Evolutionary conservation across 2,329 filamentous ascomycete genomes (phyloP), one percentile per base, ranked within the genome.

Genomic region (Monilinia fructicola): DNA sequence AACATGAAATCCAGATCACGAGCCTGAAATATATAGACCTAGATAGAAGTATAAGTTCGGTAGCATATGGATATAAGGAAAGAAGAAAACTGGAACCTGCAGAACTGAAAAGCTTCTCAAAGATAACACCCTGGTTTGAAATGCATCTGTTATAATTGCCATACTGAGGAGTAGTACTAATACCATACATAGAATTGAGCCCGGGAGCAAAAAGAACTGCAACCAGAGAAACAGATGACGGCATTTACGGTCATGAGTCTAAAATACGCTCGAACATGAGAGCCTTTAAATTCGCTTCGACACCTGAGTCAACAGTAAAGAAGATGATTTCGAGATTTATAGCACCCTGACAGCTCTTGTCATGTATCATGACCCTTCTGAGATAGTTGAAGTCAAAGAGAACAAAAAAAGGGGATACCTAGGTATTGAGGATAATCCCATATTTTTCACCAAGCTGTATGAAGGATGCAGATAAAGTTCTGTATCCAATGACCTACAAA

Each of bases 11-110:
- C 7, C 23, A 40, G n/a, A 53, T 26, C 10, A 63, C 54, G 60
- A 63, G 53, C 48, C 21, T 63, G 0, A 63, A 63, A 53, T 63
- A 48, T 28, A 28, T 54, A 26, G 26, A 63, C 42, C 31, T 14
- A 40, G 5, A n/a, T 2, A 4, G 38, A 23, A 5, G n/a, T 26
- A 54, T 46, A 21, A 53, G 60, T 21, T 53, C 46, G 12, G 40
- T 38, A 4, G 14, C 2, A 4, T 40, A 6, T 40, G 44, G n/a
- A n/a, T 46, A 53, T n/a, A 62, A 62, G 10, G 46, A 62, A 28
- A 40, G 10, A 14, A 42, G 50, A 11, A 11, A 12, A 1, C 10
- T 44, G 11, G 11, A 21, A 9, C 3, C 31, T 18, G 3, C 2
- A 21, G 31, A n/a, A 4, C 18, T 9, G 12, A 11, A 16, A 26